Evolutionary conservation across 805 yeast genomes (phyloP).

Genomic region (Lipomyces starkeyi): DNA sequence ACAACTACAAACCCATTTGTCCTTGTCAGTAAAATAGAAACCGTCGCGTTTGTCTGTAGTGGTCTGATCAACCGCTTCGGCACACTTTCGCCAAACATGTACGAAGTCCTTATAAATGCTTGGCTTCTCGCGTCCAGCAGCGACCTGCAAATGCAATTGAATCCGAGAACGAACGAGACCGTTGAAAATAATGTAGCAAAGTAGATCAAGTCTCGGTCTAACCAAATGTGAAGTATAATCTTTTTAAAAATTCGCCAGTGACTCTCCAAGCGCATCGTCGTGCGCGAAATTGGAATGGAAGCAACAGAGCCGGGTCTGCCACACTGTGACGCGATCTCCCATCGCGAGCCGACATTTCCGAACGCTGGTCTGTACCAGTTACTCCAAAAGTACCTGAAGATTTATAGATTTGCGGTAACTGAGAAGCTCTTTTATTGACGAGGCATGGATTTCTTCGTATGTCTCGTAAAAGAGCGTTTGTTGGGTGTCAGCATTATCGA

Average conservation of each 20-base stretch:
- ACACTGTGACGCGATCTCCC: not conserved
- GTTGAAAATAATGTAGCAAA: not conserved
- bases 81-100: no score
- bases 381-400: not conserved
- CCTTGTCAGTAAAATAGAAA: not conserved
- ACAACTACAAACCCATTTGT: not conserved
- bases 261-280: no score
- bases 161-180: constrained; percentile 1
- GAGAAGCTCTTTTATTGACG: no score
- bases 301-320: not conserved
- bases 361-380: not conserved
- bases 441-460: no score
- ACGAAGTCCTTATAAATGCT: no score
- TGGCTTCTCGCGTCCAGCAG: constrained; percentile 2
- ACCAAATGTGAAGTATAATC: no score
- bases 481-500: no score
- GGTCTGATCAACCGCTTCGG: no score
- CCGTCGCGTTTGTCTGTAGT: not conserved
- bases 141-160: constrained; percentile 2
- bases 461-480: no score
- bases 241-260: no score
- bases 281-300: no score
- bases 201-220: no score
- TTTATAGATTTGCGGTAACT: not conserved
- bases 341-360: not conserved